Evolutionary conservation across 83 land plant genomes (phyloP).

Genomic region (Thuja plicata): DNA sequence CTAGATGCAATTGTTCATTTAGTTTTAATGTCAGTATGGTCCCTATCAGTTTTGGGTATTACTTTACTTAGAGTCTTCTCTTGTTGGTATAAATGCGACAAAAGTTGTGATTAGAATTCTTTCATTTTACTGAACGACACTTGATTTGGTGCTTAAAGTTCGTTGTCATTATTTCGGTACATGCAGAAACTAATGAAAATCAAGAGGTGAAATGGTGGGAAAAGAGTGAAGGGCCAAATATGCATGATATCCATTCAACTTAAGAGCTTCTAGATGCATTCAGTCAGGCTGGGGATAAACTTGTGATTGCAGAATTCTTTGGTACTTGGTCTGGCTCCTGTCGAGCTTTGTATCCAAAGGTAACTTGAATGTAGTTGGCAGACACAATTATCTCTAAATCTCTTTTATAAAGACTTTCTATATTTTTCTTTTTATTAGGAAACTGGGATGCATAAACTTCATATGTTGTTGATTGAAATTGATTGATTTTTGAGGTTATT

Average conservation of each 20-base stretch:
- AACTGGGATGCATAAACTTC: neutral
- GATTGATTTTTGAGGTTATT: neutral
- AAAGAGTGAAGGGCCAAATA: constrained; percentile 74
- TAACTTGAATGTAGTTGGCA: constrained; percentile 19
- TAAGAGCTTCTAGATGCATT: constrained; percentile 72
- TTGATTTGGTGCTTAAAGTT: neutral
- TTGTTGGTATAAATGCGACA: too few species aligned
- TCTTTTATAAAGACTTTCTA: neutral
- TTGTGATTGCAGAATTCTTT: constrained; percentile 92
- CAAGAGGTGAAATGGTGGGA: constrained; percentile 96
- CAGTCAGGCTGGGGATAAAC: constrained; percentile 77
- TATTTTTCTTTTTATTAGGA: neutral
- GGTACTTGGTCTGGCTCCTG: constrained; percentile 99
- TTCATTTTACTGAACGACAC: neutral
- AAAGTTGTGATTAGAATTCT: too few species aligned
- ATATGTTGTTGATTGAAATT: neutral
- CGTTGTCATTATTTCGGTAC: constrained; percentile 25
- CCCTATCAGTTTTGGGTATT: too few species aligned
- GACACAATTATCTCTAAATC: neutral
- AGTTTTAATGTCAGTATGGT: too few species aligned
- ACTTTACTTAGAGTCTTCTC: too few species aligned
- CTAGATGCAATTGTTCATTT: too few species aligned
- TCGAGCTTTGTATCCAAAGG: constrained; percentile 95
- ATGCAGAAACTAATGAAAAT: constrained; percentile 48
- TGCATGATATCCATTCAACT: constrained; percentile 83